A percentile compares a stretch with the other conserved stretches of the same genome.
Evolutionary conservation across 1,284 basidiomycete species (phyloP).

Genomic region (Heterobasidion irregulare): DNA sequence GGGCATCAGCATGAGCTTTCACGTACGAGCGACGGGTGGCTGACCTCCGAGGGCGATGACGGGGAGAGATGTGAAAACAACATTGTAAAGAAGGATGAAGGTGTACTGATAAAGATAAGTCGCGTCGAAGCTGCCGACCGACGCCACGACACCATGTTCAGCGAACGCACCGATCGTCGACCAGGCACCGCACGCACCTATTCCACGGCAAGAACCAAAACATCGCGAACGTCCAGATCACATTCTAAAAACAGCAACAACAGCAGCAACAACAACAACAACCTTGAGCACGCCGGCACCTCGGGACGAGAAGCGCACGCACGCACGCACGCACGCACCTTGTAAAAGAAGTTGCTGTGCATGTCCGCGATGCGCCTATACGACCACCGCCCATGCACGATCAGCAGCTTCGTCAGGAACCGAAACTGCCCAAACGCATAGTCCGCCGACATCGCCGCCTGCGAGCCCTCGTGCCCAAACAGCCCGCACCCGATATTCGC

Average conservation of each 20-base stretch:
- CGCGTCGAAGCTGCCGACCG: conserved; percentile 71
- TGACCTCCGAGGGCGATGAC: conserved; percentile 85
- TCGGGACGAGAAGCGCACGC: neutral
- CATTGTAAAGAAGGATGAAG: conserved; percentile 85
- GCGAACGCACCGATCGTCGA: neutral
- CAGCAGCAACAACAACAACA: too few species aligned
- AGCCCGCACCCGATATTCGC: conserved; percentile 95
- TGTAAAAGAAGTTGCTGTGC: conserved; percentile 98
- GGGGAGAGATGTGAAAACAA: conserved; percentile 90
- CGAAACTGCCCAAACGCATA: conserved; percentile 98
- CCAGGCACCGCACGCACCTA: conserved; percentile 37
- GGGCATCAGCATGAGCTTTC: neutral
- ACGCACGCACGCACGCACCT: conserved; percentile 37
- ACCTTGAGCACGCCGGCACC: neutral
- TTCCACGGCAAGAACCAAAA: conserved; percentile 95
- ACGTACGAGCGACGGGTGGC: conserved; percentile 12
- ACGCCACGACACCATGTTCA: conserved; percentile 9
- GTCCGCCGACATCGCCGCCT: conserved; percentile 98
- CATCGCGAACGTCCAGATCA: conserved; percentile 87
- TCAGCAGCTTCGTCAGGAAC: conserved; percentile 84
- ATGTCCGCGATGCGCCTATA: conserved; percentile 96
- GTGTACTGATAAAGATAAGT: conserved; percentile 97
- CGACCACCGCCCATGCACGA: conserved; percentile 96
- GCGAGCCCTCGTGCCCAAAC: conserved; percentile 91
- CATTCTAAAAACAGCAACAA: conserved; percentile 43